phyloP scores from a whole-genome alignment of 1,139 yeast genomes.

The Candida albicans region DNA sequence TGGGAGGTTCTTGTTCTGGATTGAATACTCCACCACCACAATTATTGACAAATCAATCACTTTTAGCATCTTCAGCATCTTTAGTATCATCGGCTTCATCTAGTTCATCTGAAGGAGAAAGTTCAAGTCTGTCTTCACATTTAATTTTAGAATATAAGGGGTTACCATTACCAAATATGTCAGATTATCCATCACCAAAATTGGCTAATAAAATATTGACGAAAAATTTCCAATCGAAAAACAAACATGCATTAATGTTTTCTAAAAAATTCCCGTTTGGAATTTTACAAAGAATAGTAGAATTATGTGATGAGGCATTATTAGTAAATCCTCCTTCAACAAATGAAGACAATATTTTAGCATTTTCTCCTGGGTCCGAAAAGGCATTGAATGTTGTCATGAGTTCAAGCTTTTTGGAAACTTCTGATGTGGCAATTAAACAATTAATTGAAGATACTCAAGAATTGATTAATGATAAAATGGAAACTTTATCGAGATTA shows the following conservation, averaged over 20 bases:
- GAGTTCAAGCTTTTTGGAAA: conserved; percentile 28
- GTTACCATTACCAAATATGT: conserved; percentile 43
- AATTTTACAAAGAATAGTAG: conserved; percentile 60
- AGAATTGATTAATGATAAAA: conserved; percentile 59
- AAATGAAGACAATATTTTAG: conserved; percentile 22
- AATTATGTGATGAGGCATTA: conserved; percentile 75
- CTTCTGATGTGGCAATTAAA: conserved; percentile 65
- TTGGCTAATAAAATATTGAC: conserved; percentile 26
- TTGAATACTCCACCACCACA: conserved; percentile 4
- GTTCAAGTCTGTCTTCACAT: conserved; percentile 16
- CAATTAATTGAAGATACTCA: conserved; percentile 70
- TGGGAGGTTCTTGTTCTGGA: conserved; percentile 7
- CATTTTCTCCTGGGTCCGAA: conserved; percentile 72
- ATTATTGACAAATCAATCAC: conserved; percentile 11
- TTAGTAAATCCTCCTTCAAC: conserved; percentile 63
- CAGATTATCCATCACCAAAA: conserved; percentile 20
- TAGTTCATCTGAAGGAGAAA: conserved; percentile 10
- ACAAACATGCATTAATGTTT: conserved; percentile 20
- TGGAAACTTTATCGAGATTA: conserved; percentile 71
- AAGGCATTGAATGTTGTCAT: conserved; percentile 58
- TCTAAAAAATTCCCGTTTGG: conserved; percentile 62
- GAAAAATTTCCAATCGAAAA: conserved; percentile 27
- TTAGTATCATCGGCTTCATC: conserved; percentile 11
- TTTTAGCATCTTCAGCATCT: conserved; percentile 16
- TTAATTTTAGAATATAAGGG: conserved; percentile 58